Percentiles rank a stretch among this genome's conserved stretches.
phyloP scores from a whole-genome alignment of 176 grass and related monocot species.

The Carex parvula region DNA sequence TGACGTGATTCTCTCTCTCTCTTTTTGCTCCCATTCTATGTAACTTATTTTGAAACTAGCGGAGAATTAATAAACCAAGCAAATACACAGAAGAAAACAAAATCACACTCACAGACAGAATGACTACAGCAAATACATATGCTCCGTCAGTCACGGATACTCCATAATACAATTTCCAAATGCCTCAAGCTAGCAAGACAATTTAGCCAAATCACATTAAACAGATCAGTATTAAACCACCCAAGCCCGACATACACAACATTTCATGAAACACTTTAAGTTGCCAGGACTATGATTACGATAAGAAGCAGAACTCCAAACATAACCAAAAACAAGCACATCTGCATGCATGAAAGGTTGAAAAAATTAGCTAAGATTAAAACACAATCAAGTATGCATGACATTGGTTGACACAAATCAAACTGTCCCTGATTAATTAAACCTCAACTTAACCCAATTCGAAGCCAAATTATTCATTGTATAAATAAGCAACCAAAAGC shows the following conservation, averaged over 20 bases:
- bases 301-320: conserved; percentile 44
- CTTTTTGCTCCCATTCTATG: too few species aligned
- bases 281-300: conserved; percentile 45
- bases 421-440: not conserved
- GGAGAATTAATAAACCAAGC: not conserved
- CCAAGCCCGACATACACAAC: not conserved
- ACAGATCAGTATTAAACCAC: conserved; percentile 15
- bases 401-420: not conserved
- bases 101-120: conserved; percentile 25
- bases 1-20: too few species aligned
- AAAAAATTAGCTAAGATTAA: not conserved
- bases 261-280: conserved; percentile 29
- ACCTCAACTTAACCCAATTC: not conserved
- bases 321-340: conserved; percentile 46
- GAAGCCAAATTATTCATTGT: not conserved
- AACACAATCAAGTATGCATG: conserved; percentile 11
- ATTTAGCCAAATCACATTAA: conserved; percentile 16
- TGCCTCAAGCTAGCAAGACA: conserved; percentile 11
- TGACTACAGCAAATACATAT: conserved; percentile 20
- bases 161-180: not conserved
- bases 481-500: not conserved
- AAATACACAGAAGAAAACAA: conserved; percentile 16
- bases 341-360: conserved; percentile 24
- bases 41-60: too few species aligned
- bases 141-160: conserved; percentile 9